These are phyloP conservation scores for Ilex asprella DNA, from an alignment of 257 asterid genomes.

Conservation along the genomic window DNA sequence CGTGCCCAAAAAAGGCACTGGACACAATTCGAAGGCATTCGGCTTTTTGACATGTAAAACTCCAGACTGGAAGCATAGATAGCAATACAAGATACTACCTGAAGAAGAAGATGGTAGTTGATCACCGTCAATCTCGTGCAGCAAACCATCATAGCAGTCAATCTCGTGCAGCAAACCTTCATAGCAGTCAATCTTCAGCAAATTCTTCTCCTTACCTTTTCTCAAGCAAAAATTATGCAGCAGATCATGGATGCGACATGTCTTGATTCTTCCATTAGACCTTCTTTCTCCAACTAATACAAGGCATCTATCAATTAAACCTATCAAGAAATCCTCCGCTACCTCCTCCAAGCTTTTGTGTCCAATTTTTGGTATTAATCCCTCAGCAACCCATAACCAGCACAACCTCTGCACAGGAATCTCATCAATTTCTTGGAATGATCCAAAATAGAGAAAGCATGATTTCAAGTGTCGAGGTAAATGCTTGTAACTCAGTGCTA, in stretches of 20 bases:
- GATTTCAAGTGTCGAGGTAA: slow-evolving; percentile 19
- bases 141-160: too few species aligned
- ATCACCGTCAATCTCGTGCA: too few species aligned
- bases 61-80: too few species aligned
- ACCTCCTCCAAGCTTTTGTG: slow-evolving; percentile 16
- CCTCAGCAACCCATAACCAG: slow-evolving; percentile 25
- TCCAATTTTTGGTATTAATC: background rate
- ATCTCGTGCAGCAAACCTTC: background rate
- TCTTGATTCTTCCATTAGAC: slow-evolving; percentile 10
- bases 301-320: slow-evolving; percentile 14
- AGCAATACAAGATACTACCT: too few species aligned
- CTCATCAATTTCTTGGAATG: slow-evolving; percentile 15
- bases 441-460: slow-evolving; percentile 21
- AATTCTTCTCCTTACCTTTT: slow-evolving; percentile 14
- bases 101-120: too few species aligned
- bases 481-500: slow-evolving; percentile 16
- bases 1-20: background rate
- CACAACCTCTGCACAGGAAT: slow-evolving; percentile 9
- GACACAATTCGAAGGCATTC: background rate
- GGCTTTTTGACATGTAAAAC: too few species aligned
- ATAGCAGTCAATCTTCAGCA: slow-evolving; percentile 6
- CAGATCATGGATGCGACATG: slow-evolving; percentile 18
- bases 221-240: slow-evolving; percentile 14
- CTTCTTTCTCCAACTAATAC: slow-evolving; percentile 8
- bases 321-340: slow-evolving; percentile 20